Evolutionary conservation across 139 green algal species (phyloP).

Genomic region (Chlorella sp.): DNA sequence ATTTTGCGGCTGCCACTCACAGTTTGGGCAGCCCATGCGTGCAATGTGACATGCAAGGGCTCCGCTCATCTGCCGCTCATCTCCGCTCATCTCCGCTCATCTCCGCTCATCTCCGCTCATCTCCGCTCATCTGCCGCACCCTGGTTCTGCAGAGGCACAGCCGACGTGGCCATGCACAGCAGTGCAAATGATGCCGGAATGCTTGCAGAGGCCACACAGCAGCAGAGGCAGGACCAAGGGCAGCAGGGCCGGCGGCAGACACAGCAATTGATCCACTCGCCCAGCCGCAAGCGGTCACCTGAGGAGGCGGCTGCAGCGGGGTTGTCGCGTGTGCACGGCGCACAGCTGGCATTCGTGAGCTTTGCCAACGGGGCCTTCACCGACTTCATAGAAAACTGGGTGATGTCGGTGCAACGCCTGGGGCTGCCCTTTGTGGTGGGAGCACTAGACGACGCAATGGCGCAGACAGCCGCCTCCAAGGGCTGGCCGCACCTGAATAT

Average conservation of each 20-base stretch:
- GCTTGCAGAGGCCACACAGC: too few species aligned
- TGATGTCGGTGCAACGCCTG: not conserved
- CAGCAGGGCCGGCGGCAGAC: too few species aligned
- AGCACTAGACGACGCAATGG: not conserved
- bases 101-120: not conserved
- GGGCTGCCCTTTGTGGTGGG: slow-evolving; percentile 23
- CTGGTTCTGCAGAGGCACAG: not conserved
- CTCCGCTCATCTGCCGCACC: too few species aligned
- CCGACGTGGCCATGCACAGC: not conserved
- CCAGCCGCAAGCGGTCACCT: not conserved
- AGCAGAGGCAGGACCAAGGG: too few species aligned
- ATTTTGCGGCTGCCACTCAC: not conserved
- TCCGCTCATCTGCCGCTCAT: not conserved
- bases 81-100: not conserved
- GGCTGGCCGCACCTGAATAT: not conserved
- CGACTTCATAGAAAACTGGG: slow-evolving; percentile 3
- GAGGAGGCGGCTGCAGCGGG: not conserved
- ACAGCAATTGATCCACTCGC: too few species aligned
- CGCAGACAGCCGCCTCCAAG: too few species aligned
- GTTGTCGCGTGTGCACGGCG: not conserved
- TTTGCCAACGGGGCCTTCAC: slow-evolving; percentile 7
- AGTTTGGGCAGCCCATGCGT: not conserved
- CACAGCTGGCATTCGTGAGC: not conserved
- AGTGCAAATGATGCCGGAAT: not conserved
- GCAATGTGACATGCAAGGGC: not conserved